Conservation (phyloP, 2,329 filamentous ascomycete genomes). For the Diplodia intermedia region DNA sequence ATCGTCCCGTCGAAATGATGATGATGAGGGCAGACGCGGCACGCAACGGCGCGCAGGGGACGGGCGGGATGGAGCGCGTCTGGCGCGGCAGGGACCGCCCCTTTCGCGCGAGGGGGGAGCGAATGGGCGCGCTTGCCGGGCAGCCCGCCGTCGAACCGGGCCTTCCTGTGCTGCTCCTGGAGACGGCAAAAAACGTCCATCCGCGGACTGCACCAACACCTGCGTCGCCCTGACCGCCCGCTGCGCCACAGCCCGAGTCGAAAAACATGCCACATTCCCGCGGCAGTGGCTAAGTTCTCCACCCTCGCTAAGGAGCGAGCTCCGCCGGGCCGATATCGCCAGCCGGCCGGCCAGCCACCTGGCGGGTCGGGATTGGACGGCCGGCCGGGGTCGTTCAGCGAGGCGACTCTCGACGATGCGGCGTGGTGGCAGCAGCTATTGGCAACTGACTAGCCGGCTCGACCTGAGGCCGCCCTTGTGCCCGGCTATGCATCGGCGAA, state of each 20-base stretch:
- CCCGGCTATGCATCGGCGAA: constrained; percentile 5
- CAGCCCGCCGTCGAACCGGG: background rate
- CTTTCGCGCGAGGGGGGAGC: background rate
- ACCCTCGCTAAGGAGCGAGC: constrained; percentile 1
- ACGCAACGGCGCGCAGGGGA: no score
- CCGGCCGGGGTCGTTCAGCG: background rate
- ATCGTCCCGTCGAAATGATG: constrained; percentile 16
- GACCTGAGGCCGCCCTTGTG: no score
- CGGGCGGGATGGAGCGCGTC: constrained; percentile 4
- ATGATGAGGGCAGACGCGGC: background rate
- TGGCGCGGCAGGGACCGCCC: constrained; percentile 14
- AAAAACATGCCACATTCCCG: constrained; percentile 17
- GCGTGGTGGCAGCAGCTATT: background rate
- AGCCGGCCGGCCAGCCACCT: constrained; percentile 21
- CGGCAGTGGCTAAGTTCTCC: constrained; percentile 10
- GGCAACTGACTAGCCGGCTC: background rate
- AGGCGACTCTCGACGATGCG: no score
- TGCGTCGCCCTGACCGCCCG: no score
- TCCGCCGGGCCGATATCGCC: constrained; percentile 24
- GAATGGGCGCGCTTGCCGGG: background rate
- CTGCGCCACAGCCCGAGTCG: background rate
- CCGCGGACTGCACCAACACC: background rate
- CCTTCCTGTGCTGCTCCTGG: background rate
- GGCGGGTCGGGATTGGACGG: constrained; percentile 11
- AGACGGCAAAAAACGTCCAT: background rate